Evolutionary conservation across 2,329 filamentous ascomycete species (phyloP).

Genomic region (Arthrobotrys sphaeroides): DNA sequence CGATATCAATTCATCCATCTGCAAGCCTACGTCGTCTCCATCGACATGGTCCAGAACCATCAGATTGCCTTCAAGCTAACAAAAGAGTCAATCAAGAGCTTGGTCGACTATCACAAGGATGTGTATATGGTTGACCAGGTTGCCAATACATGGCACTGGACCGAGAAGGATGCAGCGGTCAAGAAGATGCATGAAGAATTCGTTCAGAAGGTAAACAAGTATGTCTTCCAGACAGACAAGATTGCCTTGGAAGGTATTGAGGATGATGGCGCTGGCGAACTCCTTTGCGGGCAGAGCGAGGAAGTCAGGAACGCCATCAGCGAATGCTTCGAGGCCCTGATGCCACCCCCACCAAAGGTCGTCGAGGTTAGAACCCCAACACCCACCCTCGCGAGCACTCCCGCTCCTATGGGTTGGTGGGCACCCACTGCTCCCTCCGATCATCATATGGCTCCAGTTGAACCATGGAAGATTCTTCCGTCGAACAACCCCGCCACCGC

Average conservation of each 20-base stretch:
- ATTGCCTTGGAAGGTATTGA: constrained; percentile 92
- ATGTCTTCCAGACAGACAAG: constrained; percentile 89
- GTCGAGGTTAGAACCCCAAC: constrained; percentile 85
- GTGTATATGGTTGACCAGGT: constrained; percentile 90
- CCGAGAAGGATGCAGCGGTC: constrained; percentile 93
- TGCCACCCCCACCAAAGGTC: constrained; percentile 85
- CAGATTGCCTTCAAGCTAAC: constrained; percentile 99
- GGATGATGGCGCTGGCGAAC: constrained; percentile 93
- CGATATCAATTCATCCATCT: constrained; percentile 93
- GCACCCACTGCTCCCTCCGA: constrained; percentile 70
- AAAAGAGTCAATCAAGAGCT: constrained; percentile 87
- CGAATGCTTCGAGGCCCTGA: constrained; percentile 83
- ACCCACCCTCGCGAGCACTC: constrained; percentile 79
- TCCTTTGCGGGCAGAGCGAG: constrained; percentile 88
- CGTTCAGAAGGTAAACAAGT: constrained; percentile 95
- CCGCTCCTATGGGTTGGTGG: constrained; percentile 80
- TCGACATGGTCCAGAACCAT: constrained; percentile 97
- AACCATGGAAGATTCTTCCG: constrained; percentile 89
- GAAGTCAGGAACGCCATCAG: constrained; percentile 90
- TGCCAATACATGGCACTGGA: constrained; percentile 90
- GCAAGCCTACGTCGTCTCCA: constrained; percentile 97
- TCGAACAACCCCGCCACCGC: constrained; percentile 67
- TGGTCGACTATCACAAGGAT: constrained; percentile 96
- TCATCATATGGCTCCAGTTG: constrained; percentile 69
- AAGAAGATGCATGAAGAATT: constrained; percentile 98